A percentile compares a stretch with the other conserved stretches of the same genome.
Evolutionary conservation across 2,329 filamentous ascomycete species (phyloP).

Genomic region (Colletotrichum cordylinicola): DNA sequence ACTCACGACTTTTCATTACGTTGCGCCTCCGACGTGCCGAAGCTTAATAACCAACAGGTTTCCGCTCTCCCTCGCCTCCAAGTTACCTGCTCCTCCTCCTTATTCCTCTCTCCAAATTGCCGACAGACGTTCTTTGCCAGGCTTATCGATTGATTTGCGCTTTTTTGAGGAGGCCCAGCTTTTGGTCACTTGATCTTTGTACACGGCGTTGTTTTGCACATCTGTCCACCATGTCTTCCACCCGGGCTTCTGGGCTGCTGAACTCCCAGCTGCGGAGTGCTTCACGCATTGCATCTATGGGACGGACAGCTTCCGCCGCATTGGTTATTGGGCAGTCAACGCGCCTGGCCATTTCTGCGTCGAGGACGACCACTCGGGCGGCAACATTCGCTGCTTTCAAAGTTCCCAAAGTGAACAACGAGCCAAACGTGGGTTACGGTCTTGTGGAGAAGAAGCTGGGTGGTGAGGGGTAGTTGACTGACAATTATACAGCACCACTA

Average conservation of each 20-base stretch:
- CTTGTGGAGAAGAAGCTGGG: background rate
- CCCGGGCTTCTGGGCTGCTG: conserved; percentile 17
- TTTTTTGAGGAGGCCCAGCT: background rate
- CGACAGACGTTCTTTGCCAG: background rate
- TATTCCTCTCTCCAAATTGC: background rate
- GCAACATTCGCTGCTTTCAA: conserved; percentile 83
- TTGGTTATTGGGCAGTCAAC: background rate
- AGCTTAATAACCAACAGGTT: conserved; percentile 8
- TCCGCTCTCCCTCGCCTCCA: background rate
- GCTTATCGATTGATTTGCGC: background rate
- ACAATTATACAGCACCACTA: conserved; percentile 76
- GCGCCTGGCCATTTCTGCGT: conserved; percentile 19
- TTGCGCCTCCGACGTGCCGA: background rate
- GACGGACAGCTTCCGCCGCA: background rate
- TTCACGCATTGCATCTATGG: conserved; percentile 3
- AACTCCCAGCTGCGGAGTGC: conserved; percentile 20
- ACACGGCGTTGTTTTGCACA: background rate
- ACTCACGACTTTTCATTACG: background rate
- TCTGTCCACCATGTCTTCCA: conserved; percentile 13
- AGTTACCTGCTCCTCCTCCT: background rate
- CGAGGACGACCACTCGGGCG: conserved; percentile 35
- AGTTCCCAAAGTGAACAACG: conserved; percentile 85
- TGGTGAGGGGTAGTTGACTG: conserved; percentile 38
- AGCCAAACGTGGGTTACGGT: conserved; percentile 83
- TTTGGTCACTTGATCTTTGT: background rate